These are phyloP conservation scores for Dictyostelium firmibasis DNA, from an alignment of 78 protist species.

Conservation along the genomic window DNA sequence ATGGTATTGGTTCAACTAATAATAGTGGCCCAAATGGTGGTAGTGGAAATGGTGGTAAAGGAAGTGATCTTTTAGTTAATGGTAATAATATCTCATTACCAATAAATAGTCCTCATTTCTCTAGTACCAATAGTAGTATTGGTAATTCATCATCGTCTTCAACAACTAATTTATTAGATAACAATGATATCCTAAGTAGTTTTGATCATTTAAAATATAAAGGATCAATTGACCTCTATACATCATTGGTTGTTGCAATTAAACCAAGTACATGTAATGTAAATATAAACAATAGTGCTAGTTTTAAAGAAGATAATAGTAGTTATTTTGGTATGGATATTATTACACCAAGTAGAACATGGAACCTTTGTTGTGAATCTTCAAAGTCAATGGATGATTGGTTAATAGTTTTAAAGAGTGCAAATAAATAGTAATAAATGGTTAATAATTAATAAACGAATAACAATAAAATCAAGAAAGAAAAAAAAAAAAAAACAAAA, in stretches of 20 bases:
- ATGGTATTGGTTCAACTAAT: no score
- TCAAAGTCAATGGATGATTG: slow-evolving; percentile 63
- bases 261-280: slow-evolving; percentile 63
- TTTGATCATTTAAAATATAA: slow-evolving; percentile 34
- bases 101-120: neutral
- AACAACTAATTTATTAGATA: neutral
- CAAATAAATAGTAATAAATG: neutral
- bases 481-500: neutral
- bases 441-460: neutral
- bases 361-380: slow-evolving; percentile 38
- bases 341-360: slow-evolving; percentile 39
- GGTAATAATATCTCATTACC: neutral
- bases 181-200: neutral
- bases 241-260: slow-evolving; percentile 44
- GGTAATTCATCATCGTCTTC: neutral
- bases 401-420: slow-evolving; percentile 45
- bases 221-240: slow-evolving; percentile 50
- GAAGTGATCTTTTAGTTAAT: neutral
- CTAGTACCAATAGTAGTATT: neutral
- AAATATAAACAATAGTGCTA: neutral
- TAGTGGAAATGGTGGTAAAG: neutral
- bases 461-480: neutral
- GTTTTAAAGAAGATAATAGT: slow-evolving; percentile 5
- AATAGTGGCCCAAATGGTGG: neutral
- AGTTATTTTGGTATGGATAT: slow-evolving; percentile 70